A percentile compares a stretch with the other conserved stretches of the same genome.
Conservation (phyloP, 768 basidiomycete species). For the Mycena galopus region DNA sequence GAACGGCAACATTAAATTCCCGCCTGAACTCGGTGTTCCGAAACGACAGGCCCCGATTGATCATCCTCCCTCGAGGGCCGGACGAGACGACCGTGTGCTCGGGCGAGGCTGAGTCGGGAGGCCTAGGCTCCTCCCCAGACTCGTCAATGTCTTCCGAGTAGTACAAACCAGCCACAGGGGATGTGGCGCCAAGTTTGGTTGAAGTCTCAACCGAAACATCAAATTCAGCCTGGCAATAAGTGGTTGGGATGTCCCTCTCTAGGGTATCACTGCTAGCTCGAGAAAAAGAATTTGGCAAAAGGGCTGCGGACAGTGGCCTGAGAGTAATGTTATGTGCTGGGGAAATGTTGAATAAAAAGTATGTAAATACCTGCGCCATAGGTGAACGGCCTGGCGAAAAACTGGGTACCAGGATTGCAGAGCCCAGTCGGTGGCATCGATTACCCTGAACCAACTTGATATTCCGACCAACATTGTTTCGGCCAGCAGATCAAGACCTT, state of each 20-base stretch:
- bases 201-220: not conserved
- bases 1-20: constrained; percentile 82
- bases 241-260: not conserved
- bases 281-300: constrained; percentile 13
- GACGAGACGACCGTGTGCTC: not conserved
- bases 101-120: too few relatives aligned
- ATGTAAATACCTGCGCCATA: not conserved
- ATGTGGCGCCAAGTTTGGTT: not conserved
- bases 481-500: constrained; percentile 4
- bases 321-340: constrained; percentile 2
- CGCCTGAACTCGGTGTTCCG: not conserved
- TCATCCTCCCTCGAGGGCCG: not conserved
- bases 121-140: not conserved
- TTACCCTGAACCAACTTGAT: not conserved
- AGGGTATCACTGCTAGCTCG: not conserved
- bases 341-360: not conserved
- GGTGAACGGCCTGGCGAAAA: not conserved
- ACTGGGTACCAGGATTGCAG: not conserved
- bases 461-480: not conserved
- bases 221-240: not conserved
- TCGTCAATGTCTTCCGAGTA: not conserved
- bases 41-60: constrained; percentile 43
- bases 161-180: not conserved
- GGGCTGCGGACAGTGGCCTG: constrained; percentile 6
- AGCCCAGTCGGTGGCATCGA: not conserved